Base-by-base conservation (phyloP, 225 moss, liverwort and hornwort genomes). In the Marchantia polymorpha region DNA sequence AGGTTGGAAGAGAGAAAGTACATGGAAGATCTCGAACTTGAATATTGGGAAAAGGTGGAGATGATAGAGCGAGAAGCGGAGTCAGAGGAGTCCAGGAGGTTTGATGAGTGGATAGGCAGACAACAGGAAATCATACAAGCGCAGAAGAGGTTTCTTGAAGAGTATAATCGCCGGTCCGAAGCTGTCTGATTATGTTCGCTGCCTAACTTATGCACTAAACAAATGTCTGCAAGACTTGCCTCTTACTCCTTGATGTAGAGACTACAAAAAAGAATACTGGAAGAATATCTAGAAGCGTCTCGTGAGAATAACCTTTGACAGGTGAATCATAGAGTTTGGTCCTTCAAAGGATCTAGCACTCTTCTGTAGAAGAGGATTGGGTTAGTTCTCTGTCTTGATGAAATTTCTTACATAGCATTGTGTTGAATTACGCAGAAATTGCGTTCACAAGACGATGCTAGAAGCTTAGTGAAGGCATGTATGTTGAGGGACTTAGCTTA, bases 41-140 rank as follows among this genome's bases (percentile, higher is more conserved):
- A 83, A 59, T 83, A 86, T 59, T 73, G 81, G 78, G 83, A 86
- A 69, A 86, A 86, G 74, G 61, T 86, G 23, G 67, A 75, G 8
- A 39, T 30, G 66, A 65, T 82, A 26, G 75, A 82, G 66, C 53
- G 81, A 59, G 69, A 82, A 71, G 81, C 76, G 23, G 81, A 76
- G 46, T 46, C 54, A 7, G 52, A 82, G 67, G 81, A 76, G 14
- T 12, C 27, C 10, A 54, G 58, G 76, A 75, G 53, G 54, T 65
- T 82, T 22, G 76, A 77, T 30, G 59, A 68, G 68, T 82, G 81
- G 81, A 74, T 74, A 49, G 64, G 25, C 47, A 79, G 59, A 46
- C 79, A 79, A n/a, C 69, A 77, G 49, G 46, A 25, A 46, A 52
- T 77, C 19, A 77, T 77, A 52, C 77, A 77, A 52, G 53, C 64